A percentile compares a stretch with the other conserved stretches of the same genome.
These are phyloP conservation scores for Zoysia japonica DNA, from an alignment of 176 grass and related monocot genomes.

Conservation along the genomic window DNA sequence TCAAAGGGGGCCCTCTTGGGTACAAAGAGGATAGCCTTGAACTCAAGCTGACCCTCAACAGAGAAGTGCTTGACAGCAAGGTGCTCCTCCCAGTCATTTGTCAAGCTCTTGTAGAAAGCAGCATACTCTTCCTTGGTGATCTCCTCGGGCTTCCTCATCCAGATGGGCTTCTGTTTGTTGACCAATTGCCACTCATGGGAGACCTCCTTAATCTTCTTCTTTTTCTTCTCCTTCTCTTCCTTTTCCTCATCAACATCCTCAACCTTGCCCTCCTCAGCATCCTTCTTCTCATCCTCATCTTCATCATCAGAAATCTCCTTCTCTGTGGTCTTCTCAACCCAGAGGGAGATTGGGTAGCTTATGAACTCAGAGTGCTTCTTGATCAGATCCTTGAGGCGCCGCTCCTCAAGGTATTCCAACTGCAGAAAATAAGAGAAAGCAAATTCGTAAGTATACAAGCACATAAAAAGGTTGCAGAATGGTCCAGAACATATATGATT, in stretches of 20 bases:
- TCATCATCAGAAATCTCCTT: conserved; percentile 99
- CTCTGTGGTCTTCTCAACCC: conserved; percentile 95
- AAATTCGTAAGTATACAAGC: not conserved
- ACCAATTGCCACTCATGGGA: conserved; percentile 88
- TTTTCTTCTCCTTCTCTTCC: conserved; percentile 87
- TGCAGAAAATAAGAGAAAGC: conserved; percentile 16
- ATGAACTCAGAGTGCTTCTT: conserved; percentile 99
- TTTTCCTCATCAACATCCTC: conserved; percentile 94
- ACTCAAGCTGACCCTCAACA: conserved; percentile 96
- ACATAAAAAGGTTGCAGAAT: not conserved
- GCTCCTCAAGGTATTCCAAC: conserved; percentile 96
- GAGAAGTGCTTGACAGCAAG: conserved; percentile 96
- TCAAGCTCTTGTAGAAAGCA: conserved; percentile 98
- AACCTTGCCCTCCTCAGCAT: conserved; percentile 88
- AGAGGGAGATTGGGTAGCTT: conserved; percentile 95
- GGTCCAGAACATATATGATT: not conserved
- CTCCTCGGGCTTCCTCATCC: conserved; percentile 99
- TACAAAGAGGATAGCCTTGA: conserved; percentile 92
- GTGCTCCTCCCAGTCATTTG: conserved; percentile 98
- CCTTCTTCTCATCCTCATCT: conserved; percentile 97
- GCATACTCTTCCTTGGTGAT: conserved; percentile 96
- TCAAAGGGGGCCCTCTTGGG: conserved; percentile 95
- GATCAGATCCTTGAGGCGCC: conserved; percentile 86
- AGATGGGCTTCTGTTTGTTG: conserved; percentile 98
- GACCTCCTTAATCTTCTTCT: conserved; percentile 99